These are phyloP conservation scores for Candida coquimbonensis DNA, from an alignment of 805 yeast genomes.

Conservation along the genomic window DNA sequence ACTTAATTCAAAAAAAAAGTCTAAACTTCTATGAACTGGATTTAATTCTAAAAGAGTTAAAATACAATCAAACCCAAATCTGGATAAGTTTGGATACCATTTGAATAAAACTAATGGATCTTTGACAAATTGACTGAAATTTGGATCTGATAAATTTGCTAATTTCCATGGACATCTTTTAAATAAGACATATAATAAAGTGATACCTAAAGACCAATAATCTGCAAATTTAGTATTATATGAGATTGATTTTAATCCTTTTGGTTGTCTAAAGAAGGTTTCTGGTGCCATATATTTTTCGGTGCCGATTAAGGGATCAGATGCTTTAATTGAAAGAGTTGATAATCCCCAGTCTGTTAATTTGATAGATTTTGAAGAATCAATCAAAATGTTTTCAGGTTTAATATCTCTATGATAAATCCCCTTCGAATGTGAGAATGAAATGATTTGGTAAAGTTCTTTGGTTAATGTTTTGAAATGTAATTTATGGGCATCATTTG, in stretches of 20 bases:
- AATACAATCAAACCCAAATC: slow-evolving; percentile 61
- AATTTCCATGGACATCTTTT: slow-evolving; percentile 76
- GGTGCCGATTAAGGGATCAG: slow-evolving; percentile 51
- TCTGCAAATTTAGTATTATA: slow-evolving; percentile 77
- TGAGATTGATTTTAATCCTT: slow-evolving; percentile 2
- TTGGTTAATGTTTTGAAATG: slow-evolving; percentile 34
- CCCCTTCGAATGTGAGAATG: slow-evolving; percentile 48
- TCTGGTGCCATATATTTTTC: slow-evolving; percentile 95
- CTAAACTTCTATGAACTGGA: slow-evolving; percentile 47
- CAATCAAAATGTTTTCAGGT: slow-evolving; percentile 62
- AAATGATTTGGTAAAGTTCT: slow-evolving; percentile 47
- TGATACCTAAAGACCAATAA: slow-evolving; percentile 84
- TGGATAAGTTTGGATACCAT: slow-evolving; percentile 67
- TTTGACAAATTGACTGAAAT: slow-evolving; percentile 60
- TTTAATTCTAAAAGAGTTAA: slow-evolving; percentile 61
- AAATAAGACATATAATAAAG: slow-evolving; percentile 69
- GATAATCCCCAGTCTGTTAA: slow-evolving; percentile 74
- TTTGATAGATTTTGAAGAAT: slow-evolving; percentile 45
- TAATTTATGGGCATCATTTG: slow-evolving; percentile 13
- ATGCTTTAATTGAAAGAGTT: slow-evolving; percentile 28
- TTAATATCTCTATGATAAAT: slow-evolving; percentile 67
- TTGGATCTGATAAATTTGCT: slow-evolving; percentile 63
- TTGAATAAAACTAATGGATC: slow-evolving; percentile 67
- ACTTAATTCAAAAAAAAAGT: slow-evolving; percentile 29
- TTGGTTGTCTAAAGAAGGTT: slow-evolving; percentile 42